A percentile compares a stretch with the other conserved stretches of the same genome.
Evolutionary conservation across 2,329 filamentous ascomycete genomes (phyloP).

Genomic region (Aspergillus jensenii): DNA sequence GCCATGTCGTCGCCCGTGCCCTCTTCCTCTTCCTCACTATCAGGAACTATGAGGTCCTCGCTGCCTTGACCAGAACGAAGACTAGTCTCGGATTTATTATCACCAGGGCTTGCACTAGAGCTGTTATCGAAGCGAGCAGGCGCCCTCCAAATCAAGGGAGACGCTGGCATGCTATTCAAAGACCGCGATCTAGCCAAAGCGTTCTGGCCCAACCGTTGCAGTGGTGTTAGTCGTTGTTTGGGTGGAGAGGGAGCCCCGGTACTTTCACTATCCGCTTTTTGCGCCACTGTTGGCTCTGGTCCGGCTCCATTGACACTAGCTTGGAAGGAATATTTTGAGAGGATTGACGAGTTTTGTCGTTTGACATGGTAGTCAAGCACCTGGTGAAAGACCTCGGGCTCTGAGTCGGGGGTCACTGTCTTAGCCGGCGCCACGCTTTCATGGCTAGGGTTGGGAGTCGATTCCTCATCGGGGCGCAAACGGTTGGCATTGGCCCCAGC

Average conservation of each 20-base stretch:
- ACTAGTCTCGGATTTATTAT: background rate
- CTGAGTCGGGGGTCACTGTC: constrained; percentile 16
- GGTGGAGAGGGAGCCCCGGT: constrained; percentile 1
- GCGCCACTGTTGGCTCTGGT: background rate
- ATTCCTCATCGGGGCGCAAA: background rate
- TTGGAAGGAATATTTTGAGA: constrained; percentile 38
- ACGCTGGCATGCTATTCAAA: constrained; percentile 26
- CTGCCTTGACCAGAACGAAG: constrained; percentile 41
- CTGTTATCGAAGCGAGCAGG: background rate
- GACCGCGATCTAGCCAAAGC: constrained; percentile 41
- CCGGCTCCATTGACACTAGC: constrained; percentile 8
- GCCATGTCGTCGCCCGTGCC: constrained; percentile 4
- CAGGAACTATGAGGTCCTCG: constrained; percentile 53
- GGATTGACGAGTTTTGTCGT: constrained; percentile 35
- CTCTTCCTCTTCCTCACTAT: constrained; percentile 48
- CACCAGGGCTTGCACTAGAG: background rate
- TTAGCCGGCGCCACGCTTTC: constrained; percentile 2
- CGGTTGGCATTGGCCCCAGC: background rate
- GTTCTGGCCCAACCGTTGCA: constrained; percentile 42
- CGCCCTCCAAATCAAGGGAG: constrained; percentile 2
- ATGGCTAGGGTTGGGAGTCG: background rate
- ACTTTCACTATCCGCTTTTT: background rate
- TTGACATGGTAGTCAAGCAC: constrained; percentile 38
- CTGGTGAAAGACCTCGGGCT: constrained; percentile 29
- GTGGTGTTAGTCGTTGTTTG: constrained; percentile 32